Evolutionary conservation across 345 rosid species (phyloP).

Genomic region (Brassica nigra): DNA sequence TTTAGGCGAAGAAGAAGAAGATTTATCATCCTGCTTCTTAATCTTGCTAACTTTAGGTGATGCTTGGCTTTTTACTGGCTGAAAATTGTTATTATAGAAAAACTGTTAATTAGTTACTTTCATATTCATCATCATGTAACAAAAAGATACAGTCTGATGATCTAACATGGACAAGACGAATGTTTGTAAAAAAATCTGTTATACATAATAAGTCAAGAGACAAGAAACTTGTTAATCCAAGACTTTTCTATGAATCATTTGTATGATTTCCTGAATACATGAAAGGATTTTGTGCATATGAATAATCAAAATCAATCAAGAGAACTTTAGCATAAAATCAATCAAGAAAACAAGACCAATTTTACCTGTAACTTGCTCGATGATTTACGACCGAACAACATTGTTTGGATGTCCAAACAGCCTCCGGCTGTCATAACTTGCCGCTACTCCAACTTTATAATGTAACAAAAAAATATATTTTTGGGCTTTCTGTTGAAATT

Average conservation of each 20-base stretch:
- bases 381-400: constrained; percentile 49
- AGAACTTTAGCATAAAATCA: background rate
- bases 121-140: background rate
- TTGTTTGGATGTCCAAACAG: constrained; percentile 49
- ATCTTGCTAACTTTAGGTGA: constrained; percentile 39
- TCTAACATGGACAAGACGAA: background rate
- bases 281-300: background rate
- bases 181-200: constrained; percentile 1
- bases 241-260: constrained; percentile 1
- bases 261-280: background rate
- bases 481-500: constrained; percentile 24
- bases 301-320: constrained; percentile 23
- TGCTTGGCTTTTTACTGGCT: constrained; percentile 41
- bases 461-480: constrained; percentile 19
- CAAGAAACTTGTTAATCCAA: background rate
- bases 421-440: constrained; percentile 45
- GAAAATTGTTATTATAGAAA: constrained; percentile 9
- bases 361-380: constrained; percentile 51
- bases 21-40: constrained; percentile 38
- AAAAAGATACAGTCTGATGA: background rate
- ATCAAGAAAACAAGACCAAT: constrained; percentile 5
- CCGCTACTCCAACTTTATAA: constrained; percentile 36
- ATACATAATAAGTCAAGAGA: constrained; percentile 9
- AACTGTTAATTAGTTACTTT: background rate
- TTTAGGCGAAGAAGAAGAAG: constrained; percentile 35